These are phyloP conservation scores for Aspergillus chevalieri DNA, from an alignment of 2,329 filamentous ascomycete genomes.

Conservation along the genomic window DNA sequence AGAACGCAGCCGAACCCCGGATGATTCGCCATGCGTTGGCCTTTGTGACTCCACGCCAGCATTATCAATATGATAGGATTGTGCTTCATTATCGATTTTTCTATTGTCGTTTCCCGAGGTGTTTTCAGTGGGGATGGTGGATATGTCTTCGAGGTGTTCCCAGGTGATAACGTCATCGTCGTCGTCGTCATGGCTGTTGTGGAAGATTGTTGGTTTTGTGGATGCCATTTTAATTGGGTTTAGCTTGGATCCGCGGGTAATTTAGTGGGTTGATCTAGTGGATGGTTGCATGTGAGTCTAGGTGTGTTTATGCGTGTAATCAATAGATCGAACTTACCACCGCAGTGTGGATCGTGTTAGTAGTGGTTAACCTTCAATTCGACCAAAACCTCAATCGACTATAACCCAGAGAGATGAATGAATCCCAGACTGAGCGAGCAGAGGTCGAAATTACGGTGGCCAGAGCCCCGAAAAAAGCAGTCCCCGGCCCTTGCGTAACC, in stretches of 20 bases:
- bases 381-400: no score
- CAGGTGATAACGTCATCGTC: slow-evolving; percentile 8
- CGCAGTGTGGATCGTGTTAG: no score
- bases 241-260: no score
- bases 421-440: background rate
- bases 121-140: background rate
- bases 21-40: no score
- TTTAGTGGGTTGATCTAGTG: no score
- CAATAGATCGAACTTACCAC: no score
- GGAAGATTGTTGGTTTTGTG: background rate
- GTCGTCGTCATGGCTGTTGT: slow-evolving; percentile 8
- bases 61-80: background rate
- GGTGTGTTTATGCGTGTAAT: no score
- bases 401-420: no score
- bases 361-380: no score
- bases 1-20: background rate
- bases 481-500: background rate
- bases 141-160: slow-evolving; percentile 8
- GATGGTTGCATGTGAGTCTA: no score
- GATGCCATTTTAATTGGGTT: no score
- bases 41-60: background rate
- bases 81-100: background rate
- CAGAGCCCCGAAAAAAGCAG: background rate
- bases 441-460: background rate
- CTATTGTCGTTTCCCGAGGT: background rate